Evolutionary conservation across 192 early-diverging fungal species (phyloP), one percentile per base, ranked within the genome.

Genomic region (Rhizoclosmatium sp.): DNA sequence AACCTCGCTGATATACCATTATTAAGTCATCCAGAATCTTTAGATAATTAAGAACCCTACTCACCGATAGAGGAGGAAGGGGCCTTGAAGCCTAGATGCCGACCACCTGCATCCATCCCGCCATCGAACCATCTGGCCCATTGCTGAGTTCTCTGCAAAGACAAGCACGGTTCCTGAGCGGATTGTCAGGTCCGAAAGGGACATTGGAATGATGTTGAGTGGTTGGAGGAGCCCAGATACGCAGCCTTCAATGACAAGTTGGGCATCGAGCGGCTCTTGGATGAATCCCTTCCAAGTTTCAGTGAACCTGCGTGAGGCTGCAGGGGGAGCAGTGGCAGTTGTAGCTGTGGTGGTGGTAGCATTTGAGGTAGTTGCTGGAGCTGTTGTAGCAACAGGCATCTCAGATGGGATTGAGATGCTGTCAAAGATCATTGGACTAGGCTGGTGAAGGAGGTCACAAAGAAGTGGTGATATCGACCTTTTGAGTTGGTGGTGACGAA

Each of bases 81-180:
- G 23, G 21, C 62, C 62, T 21, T 65, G 62, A 7, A 42, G 21
- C 41, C 62, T 65, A 23, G 12, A 16, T 21, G 62, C 23, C 5
- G 10, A 16, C 62, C 62, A 65, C 23, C 62, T 23, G 21, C 62
- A 42, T 65, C 62, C 62, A 65, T 23, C 62, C 21, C 49, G 21
- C 70, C 70, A 72, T 72, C 54, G 70, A 51, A 72, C 58, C 70
- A 59, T 54, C 31, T 59, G 70, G 1, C 54, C 58, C 70, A 72
- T 21, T 21, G 21, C 31, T 9, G 16, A 14, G 70, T 72, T 72
- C 42, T 72, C 70, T 14, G 58, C 58, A 72, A 72, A 59, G 2
- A 72, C 70, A 9, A 72, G 51, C 49, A 72, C 58, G 19, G 70
- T 54, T 2, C 58, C 49, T 31, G 49, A 41, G 31, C 70, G 70